phyloP scores from a whole-genome alignment of 208 protist genomes.

The Phytomonas sp. region DNA sequence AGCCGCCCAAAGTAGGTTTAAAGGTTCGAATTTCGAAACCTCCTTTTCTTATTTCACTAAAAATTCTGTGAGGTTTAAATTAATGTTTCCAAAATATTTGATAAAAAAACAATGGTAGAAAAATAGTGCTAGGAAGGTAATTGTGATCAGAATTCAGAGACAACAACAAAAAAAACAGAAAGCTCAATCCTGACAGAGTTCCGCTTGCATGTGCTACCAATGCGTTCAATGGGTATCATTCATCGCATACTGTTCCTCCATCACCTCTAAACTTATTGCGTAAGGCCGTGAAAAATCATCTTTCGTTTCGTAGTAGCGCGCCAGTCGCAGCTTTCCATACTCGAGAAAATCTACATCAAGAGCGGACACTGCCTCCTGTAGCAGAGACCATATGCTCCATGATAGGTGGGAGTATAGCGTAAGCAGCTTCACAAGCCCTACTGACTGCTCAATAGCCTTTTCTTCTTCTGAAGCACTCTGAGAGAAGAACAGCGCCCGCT shows the following conservation, averaged over 20 bases:
- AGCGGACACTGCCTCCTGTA: constrained; percentile 83
- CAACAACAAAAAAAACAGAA: constrained; percentile 16
- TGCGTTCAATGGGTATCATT: background rate
- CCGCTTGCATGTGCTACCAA: background rate
- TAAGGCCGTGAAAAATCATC: constrained; percentile 21
- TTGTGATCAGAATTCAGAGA: background rate
- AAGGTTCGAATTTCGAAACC: background rate
- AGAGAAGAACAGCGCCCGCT: constrained; percentile 41
- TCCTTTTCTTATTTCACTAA: background rate
- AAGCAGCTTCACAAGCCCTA: constrained; percentile 58
- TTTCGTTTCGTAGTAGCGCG: constrained; percentile 60
- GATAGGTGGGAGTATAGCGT: constrained; percentile 74
- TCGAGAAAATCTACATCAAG: constrained; percentile 85
- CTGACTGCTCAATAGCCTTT: constrained; percentile 26
- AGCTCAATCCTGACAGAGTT: constrained; percentile 6
- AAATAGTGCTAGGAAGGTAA: background rate
- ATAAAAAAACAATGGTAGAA: background rate
- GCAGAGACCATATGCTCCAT: constrained; percentile 81
- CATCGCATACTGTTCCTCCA: background rate
- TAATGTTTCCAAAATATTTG: background rate
- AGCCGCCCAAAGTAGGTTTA: background rate
- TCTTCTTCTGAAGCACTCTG: constrained; percentile 24
- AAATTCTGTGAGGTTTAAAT: background rate
- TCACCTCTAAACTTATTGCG: background rate
- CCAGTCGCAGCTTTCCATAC: constrained; percentile 59